Evolutionary conservation across 177 flowering plant genomes (phyloP).

Genomic region (Vitis hybrid): DNA sequence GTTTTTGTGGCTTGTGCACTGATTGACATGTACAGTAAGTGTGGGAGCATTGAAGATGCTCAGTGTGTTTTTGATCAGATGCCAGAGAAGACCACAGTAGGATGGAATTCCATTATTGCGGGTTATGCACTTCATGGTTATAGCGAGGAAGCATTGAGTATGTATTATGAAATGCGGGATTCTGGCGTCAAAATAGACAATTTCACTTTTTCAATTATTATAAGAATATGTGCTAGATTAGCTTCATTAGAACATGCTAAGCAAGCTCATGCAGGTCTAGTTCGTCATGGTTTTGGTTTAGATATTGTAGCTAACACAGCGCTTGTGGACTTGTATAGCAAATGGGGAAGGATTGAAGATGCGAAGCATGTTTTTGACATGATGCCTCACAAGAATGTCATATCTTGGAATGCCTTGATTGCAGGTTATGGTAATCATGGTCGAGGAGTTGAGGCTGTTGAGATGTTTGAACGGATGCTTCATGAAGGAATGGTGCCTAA

Average conservation of each 20-base stretch:
- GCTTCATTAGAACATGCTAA: conserved; percentile 74
- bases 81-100: conserved; percentile 78
- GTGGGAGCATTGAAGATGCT: conserved; percentile 74
- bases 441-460: conserved; percentile 63
- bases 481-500: conserved; percentile 57
- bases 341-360: conserved; percentile 87
- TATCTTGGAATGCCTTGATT: conserved; percentile 88
- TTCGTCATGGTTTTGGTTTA: conserved; percentile 72
- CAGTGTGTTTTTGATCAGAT: conserved; percentile 62
- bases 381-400: conserved; percentile 64
- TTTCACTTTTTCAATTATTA: conserved; percentile 66
- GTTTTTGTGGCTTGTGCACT: conserved; percentile 62
- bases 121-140: conserved; percentile 84
- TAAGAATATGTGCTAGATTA: conserved; percentile 63
- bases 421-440: conserved; percentile 82
- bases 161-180: conserved; percentile 72
- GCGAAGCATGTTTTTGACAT: conserved; percentile 66
- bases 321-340: conserved; percentile 77
- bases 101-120: conserved; percentile 77
- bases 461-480: conserved; percentile 62
- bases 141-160: conserved; percentile 64
- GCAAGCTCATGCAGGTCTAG: conserved; percentile 84
- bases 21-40: conserved; percentile 86
- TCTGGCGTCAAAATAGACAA: conserved; percentile 74
- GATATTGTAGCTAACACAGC: conserved; percentile 76